Base-by-base conservation (phyloP, 1,284 basidiomycete species). In the Ustilago bromivora region DNA sequence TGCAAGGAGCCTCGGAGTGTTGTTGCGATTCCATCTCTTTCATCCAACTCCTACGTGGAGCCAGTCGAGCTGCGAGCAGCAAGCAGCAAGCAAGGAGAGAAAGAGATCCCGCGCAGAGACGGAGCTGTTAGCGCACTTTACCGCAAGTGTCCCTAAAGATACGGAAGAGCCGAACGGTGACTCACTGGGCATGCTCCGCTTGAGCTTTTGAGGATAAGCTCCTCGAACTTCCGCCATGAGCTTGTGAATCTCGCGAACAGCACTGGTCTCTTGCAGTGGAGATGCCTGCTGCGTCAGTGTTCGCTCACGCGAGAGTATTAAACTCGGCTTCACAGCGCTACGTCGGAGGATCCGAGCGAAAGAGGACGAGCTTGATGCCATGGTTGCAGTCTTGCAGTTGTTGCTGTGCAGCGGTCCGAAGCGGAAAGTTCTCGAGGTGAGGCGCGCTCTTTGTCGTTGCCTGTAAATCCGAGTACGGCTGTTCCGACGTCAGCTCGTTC, bases 141-240 rank as follows among this genome's bases (percentile, higher is more conserved):
- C 28, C 11, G 6, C 13, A 12, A 3, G 28, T 15, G 4, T 51
- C 49, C 5, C 13, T 51, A 13, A 32, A 6, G 11, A 31, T 11
- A 32, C 28, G 31, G 13, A 47, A 31, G 46, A 40, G 15, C 3
- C 38, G 56, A 34, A 11, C 10, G 5, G 8, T 8, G 3, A 64
- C 73, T 76, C 28, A 76, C 73, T 74, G 9, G 76, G 76, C 71
- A 78, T 73, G 54, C 67, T 69, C 28, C 74, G 67, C 34, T 73
- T 78, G 67, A 78, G 71, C 32, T 66, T 70, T 41, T 78, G 76
- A 15, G 68, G 75, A 63, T 73, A 61, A 4, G 56, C 55, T 9
- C 73, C 64, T 54, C 75, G 55, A 23, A 80, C 75, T 49, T 73
- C 62, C 49, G 76, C 73, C 66, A 77, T 77, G 47, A 80, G 72